Percentiles rank a stretch among this genome's conserved stretches.
These are phyloP conservation scores for Colletotrichum sp. DNA, from an alignment of 2,329 filamentous ascomycete genomes.

Conservation along the genomic window DNA sequence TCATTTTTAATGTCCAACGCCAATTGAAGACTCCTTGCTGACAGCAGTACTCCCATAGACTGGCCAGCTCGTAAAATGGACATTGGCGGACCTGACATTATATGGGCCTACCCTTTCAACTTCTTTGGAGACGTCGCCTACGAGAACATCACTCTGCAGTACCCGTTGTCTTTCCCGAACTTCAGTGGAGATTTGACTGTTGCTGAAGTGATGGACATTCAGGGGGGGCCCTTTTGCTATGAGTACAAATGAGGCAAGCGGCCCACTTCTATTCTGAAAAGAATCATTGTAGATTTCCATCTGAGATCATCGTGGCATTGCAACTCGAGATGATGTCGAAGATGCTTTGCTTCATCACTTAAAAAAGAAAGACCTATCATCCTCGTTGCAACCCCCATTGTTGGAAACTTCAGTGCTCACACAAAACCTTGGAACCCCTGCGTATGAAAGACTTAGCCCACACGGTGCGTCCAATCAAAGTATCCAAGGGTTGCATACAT, in stretches of 20 bases:
- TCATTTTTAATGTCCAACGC: not conserved
- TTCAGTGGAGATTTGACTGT: not conserved
- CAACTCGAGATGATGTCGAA: too few relatives aligned
- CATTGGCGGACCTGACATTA: slow-evolving; percentile 35
- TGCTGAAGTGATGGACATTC: not conserved
- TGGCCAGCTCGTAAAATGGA: slow-evolving; percentile 32
- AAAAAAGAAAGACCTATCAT: too few relatives aligned
- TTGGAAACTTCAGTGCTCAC: too few relatives aligned
- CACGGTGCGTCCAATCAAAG: too few relatives aligned
- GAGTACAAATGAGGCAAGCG: not conserved
- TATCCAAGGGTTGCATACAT: not conserved
- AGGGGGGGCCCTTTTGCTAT: not conserved
- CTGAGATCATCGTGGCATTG: too few relatives aligned
- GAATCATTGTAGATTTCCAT: too few relatives aligned
- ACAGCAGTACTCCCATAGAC: not conserved
- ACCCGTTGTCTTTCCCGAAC: not conserved
- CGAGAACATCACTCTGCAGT: slow-evolving; percentile 36
- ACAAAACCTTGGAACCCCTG: too few relatives aligned
- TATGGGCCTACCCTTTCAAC: slow-evolving; percentile 36
- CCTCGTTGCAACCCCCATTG: fast-evolving
- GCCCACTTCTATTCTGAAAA: not conserved
- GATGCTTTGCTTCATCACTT: too few relatives aligned
- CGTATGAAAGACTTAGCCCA: fast-evolving
- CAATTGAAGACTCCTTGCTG: fast-evolving
- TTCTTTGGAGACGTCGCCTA: slow-evolving; percentile 35